Evolutionary conservation across 164 flowering plant genomes (phyloP).

Genomic region (Protea cynaroides): DNA sequence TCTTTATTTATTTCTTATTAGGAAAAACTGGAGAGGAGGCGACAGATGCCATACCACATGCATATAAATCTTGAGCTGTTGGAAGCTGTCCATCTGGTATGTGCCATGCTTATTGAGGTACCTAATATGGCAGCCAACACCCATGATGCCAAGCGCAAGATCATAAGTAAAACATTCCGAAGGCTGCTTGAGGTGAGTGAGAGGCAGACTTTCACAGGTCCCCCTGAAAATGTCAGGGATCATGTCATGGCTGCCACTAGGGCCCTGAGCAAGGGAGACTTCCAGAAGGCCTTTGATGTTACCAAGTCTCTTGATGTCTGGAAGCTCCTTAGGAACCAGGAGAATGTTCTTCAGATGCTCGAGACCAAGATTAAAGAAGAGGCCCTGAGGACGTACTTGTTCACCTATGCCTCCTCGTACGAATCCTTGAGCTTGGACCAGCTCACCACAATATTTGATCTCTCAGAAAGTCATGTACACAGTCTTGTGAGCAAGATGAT

Average conservation of each 20-base stretch:
- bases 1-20: conserved; percentile 22
- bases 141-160: conserved; percentile 69
- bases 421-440: conserved; percentile 68
- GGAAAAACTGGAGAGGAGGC: conserved; percentile 89
- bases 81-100: conserved; percentile 81
- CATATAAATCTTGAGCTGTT: conserved; percentile 95
- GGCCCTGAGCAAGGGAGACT: conserved; percentile 76
- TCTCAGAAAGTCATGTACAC: conserved; percentile 48
- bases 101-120: conserved; percentile 98
- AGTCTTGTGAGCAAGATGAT: conserved; percentile 88
- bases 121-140: conserved; percentile 88
- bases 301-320: conserved; percentile 72
- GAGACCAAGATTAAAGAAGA: conserved; percentile 86
- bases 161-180: conserved; percentile 82
- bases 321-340: conserved; percentile 64
- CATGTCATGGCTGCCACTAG: conserved; percentile 93
- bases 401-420: conserved; percentile 62
- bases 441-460: conserved; percentile 75
- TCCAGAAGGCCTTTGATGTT: conserved; percentile 59
- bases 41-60: conserved; percentile 99
- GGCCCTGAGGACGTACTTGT: conserved; percentile 82
- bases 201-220: conserved; percentile 83
- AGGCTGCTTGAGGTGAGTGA: conserved; percentile 78
- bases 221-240: conserved; percentile 91
- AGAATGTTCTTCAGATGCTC: conserved; percentile 70